phyloP scores from a whole-genome alignment of 208 protist genomes.

The Angomonas deanei region DNA sequence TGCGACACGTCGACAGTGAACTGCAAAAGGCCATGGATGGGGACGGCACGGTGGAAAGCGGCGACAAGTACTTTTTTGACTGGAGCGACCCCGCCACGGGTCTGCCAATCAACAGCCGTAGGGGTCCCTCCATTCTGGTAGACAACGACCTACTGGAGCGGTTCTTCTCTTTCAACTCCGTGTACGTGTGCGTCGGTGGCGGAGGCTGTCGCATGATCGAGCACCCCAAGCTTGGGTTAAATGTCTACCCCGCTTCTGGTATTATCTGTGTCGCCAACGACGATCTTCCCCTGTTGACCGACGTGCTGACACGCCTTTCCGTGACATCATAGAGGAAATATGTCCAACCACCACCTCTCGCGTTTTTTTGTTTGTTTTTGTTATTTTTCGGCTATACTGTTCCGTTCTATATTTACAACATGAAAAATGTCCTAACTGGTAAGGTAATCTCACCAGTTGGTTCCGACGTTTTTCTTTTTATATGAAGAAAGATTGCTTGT shows the following conservation, averaged over 20 bases:
- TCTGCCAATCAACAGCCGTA: conserved; percentile 21
- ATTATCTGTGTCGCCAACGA: conserved; percentile 17
- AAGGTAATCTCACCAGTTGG: background rate
- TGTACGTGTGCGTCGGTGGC: conserved; percentile 27
- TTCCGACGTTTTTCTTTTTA: background rate
- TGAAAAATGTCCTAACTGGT: background rate
- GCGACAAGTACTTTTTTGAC: conserved; percentile 25
- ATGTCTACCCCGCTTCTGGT: conserved; percentile 35
- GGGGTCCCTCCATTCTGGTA: conserved; percentile 24
- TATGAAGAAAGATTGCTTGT: too few species aligned
- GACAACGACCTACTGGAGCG: conserved; percentile 39
- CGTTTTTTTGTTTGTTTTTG: conserved; percentile 10
- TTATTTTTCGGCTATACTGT: conserved; percentile 3
- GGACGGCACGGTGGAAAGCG: background rate
- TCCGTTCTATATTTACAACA: background rate
- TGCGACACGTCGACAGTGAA: conserved; percentile 7
- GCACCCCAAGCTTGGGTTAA: conserved; percentile 34
- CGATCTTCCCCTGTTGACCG: conserved; percentile 10
- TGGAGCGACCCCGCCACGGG: conserved; percentile 49
- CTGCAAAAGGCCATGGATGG: conserved; percentile 2
- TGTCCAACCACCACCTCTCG: background rate
- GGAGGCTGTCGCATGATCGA: conserved; percentile 50
- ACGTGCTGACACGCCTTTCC: conserved; percentile 7
- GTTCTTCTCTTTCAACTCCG: conserved; percentile 34
- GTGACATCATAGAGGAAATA: background rate